Base-by-base conservation (phyloP, 1,139 yeast species). In the Nakaseomyces delphensis region DNA sequence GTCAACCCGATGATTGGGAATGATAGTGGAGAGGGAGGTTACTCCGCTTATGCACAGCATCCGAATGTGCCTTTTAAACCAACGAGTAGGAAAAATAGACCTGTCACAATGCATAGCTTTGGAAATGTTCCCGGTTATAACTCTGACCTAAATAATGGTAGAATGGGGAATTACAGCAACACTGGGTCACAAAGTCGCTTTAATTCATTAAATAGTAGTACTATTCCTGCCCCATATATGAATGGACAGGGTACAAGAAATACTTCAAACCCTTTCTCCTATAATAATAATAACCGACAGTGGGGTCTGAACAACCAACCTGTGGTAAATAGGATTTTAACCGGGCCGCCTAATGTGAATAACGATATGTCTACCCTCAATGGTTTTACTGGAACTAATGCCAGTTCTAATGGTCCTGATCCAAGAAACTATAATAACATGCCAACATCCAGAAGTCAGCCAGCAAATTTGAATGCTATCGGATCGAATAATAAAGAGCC, bases 61-160 rank as follows among this genome's bases (percentile, higher is more conserved):
- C 11, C 18, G 5, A 21, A 21, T 13, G 4, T 33, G 5, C 37
- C 37, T 4, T 11, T 57, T 42, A 58, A 58, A 42, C 55, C 62
- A 18, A 57, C 62, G 1, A 59, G 60, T 43, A 55, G 64, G 42
- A 60, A 60, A 40, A 59, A 59, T 36, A 57, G 62, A 46, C 48
- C 47, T 20, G 56, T 59, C 36, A 50, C 55, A 36, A 49, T 55
- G 55, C 54, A 58, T 18, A 48, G 43, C 15, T 37, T 60, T 23
- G 60, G 62, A 14, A 53, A 56, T 41, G 62, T 63, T 1, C 59
- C 63, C 0, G 59, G 57, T 37, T 43, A 53, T 14, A 50, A 48
- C 13, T 37, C 47, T 20, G 43, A 44, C 23, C 48, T 47, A 25
- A 45, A 46, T 36, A 43, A 46, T 16, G 48, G 50, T 9, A 42